Base-by-base conservation (phyloP, 345 rosid species). In the Dipteronia sinensis region DNA sequence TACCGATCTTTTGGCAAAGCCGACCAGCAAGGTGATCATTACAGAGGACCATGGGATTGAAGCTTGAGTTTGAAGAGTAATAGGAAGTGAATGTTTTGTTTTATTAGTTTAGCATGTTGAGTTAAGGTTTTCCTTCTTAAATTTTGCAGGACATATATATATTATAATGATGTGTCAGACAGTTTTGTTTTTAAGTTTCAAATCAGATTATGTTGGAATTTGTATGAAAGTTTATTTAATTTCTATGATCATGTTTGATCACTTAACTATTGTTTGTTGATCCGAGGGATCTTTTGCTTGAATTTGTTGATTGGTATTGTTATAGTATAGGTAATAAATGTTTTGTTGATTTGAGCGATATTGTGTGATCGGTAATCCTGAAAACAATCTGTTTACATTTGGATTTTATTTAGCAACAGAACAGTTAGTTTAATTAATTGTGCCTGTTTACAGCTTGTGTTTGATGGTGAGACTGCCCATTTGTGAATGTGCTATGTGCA, bases 1-100 rank as follows among this genome's bases (percentile, higher is more conserved):
- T 86, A 89, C 90, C 2, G 92, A 89, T 72, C 75, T 84, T 4
- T 78, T 89, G 83, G 86, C 84, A 3, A 85, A 85, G 76, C 84
- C 86, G n/a, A 81, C 85, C 0, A 78, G 65, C 16, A 89, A 89
- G 77, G 27, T 75, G 13, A 72, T 71, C 47, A 74, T 78, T 62
- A 15, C 78, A 46, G 86, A 87, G 0, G 88, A 78, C 0, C 75
- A 1, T 7, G 86, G 76, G 13, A 70, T 67, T 13, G 89, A 83
- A 16, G 85, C 76, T 27, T 80, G 80, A 81, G 67, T 12, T 2
- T 42, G 63, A 69, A 40, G 75, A 67, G 53, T 27, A 65, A 22
- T 38, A 40, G 75, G 7, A 29, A 47, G 10, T n/a, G 34, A 11
- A 29, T 49, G 58, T 74, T 81, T 82, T 74, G 46, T 65, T 65